Evolutionary conservation across 78 protist species (phyloP).

Genomic region (Dictyostelium discoideum): dicty_2.7 NC_007088.5:4701001-4701500

Average conservation of each 20-base stretch:
- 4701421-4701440: not conserved
- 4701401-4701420: not conserved
- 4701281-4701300: not conserved
- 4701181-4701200: not conserved
- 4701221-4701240: not conserved
- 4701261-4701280: not conserved
- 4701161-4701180: not conserved
- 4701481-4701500: not conserved
- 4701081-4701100: not conserved
- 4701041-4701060: not conserved
- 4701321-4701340: conserved; percentile 8
- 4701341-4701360: not conserved
- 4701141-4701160: not conserved
- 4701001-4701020: not conserved
- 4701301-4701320: not conserved
- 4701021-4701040: not conserved
- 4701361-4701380: not conserved
- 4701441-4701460: not conserved
- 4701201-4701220: not conserved
- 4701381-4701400: not conserved
- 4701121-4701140: not conserved
- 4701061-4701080: not conserved
- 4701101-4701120: not conserved
- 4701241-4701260: not conserved
- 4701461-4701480: not conserved